A percentile compares a stretch with the other conserved stretches of the same genome.
Conservation (phyloP, 192 early-diverging fungal species). For the Oehlia diaphana region DNA sequence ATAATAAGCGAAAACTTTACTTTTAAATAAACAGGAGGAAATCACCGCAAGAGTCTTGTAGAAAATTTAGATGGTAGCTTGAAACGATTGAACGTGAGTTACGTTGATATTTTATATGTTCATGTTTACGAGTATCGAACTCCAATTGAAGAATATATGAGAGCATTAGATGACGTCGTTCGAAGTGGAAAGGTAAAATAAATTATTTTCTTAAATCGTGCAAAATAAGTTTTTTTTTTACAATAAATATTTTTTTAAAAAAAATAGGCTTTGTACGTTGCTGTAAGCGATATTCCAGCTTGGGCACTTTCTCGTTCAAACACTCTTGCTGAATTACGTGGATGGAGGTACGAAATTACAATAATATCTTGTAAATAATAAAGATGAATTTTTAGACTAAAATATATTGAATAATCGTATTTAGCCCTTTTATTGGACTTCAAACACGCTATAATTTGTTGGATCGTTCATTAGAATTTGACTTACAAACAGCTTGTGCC, state of each 20-base stretch:
- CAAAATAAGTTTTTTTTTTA: not conserved
- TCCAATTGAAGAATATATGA: constrained; percentile 69
- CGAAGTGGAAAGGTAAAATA: constrained; percentile 55
- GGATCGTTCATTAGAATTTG: no score
- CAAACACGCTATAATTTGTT: no score
- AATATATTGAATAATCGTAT: no score
- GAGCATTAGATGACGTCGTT: constrained; percentile 67
- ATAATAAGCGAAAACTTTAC: not conserved
- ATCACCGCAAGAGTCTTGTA: constrained; percentile 43
- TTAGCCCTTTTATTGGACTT: no score
- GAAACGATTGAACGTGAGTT: constrained; percentile 50
- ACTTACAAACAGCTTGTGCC: no score
- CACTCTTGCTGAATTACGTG: constrained; percentile 36
- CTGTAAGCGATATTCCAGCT: constrained; percentile 40
- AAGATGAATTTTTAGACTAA: no score
- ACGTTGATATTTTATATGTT: constrained; percentile 48
- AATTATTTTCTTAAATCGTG: no score
- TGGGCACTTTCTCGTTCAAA: constrained; percentile 55
- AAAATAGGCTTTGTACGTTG: constrained; percentile 48
- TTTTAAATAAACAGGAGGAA: constrained; percentile 34
- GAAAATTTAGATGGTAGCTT: constrained; percentile 55
- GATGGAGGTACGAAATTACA: not conserved
- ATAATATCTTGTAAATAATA: no score
- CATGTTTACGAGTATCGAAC: constrained; percentile 53
- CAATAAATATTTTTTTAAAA: not conserved